Base-by-base conservation (phyloP, 768 basidiomycete species). In the Dentipellis sp. region DNA sequence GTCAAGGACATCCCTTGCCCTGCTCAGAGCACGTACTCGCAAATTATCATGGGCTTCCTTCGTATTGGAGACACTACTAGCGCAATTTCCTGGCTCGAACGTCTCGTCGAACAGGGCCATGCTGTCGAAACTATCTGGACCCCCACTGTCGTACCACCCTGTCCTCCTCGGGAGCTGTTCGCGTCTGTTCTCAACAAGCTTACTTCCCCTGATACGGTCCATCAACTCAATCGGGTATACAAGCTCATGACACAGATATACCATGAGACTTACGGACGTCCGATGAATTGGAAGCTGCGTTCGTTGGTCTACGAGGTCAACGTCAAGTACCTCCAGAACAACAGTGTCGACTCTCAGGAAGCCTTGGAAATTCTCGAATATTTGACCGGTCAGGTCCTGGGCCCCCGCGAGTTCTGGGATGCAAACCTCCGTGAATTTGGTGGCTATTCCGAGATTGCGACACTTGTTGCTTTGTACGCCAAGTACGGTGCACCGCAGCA, bases 71-170 rank as follows among this genome's bases (percentile, higher is more conserved):
- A 94, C 63, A 63, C 84, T 5, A 61, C 70, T 2, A 83, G 80
- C 0, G 90, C 90, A 0, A 62, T 84, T 45, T 66, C 72, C 5
- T 94, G 91, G 91, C 89, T 86, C 62, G 74, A 83, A 42, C 77
- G 80, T 49, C 73, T 92, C 34, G 68, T 86, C 48, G 65, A 68
- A 23, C 78, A 82, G 56, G 67, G 61, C 66, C 63, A 61, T 61
- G 58, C 55, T 61, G 36, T 63, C 2, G 55, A 55, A 14, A 54
- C 74, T 58, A 74, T 75, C 1, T 79, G 72, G 59, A 70, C 76
- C 51, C 68, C 81, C 1, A 66, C 75, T 7, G 68, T 66, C 10
- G 66, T 67, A 0, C 74, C 81, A 16, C 68, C 75, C 4, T 75
- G 77, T 10, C 89, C 89, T 2, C 77, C 81, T 59, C 57, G 63